A percentile compares a stretch with the other conserved stretches of the same genome.
Evolutionary conservation across 192 early-diverging fungal species (phyloP).

Genomic region (Coemansia sp.): DNA sequence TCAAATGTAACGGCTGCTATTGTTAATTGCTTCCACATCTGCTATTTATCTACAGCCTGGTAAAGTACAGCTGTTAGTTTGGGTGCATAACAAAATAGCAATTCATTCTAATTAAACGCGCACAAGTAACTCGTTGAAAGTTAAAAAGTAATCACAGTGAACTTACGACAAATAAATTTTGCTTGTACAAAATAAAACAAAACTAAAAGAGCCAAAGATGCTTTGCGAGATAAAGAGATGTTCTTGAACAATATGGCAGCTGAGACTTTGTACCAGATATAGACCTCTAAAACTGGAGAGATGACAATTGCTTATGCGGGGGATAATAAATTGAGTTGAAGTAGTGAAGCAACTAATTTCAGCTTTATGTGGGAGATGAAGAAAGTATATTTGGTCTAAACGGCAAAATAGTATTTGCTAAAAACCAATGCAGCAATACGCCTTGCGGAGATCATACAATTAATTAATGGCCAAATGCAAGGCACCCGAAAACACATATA

Average conservation of each 20-base stretch:
- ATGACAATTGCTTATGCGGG: conserved; percentile 4
- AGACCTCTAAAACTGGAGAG: not conserved
- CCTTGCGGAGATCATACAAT: no score
- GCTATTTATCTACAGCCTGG: conserved; percentile 5
- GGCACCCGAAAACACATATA: no score
- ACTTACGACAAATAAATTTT: no score
- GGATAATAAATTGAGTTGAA: not conserved
- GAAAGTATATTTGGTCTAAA: not conserved
- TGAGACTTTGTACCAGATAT: conserved; percentile 2
- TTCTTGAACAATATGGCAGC: conserved; percentile 8
- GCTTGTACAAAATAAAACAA: not conserved
- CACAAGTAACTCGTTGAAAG: no score
- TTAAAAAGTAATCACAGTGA: no score
- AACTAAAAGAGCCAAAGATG: conserved; percentile 2
- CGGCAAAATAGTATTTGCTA: not conserved
- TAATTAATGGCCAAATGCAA: no score
- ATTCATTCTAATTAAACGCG: no score
- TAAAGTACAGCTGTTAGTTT: not conserved
- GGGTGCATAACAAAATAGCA: not conserved
- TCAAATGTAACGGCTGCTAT: conserved; percentile 40
- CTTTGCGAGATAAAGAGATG: not conserved
- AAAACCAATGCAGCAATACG: no score
- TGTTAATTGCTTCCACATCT: conserved; percentile 46
- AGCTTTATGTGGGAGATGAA: conserved; percentile 5
- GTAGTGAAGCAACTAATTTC: not conserved